These are phyloP conservation scores for Tetrahymena borealis DNA, from an alignment of 73 alveolate species.

Conservation along the genomic window DNA sequence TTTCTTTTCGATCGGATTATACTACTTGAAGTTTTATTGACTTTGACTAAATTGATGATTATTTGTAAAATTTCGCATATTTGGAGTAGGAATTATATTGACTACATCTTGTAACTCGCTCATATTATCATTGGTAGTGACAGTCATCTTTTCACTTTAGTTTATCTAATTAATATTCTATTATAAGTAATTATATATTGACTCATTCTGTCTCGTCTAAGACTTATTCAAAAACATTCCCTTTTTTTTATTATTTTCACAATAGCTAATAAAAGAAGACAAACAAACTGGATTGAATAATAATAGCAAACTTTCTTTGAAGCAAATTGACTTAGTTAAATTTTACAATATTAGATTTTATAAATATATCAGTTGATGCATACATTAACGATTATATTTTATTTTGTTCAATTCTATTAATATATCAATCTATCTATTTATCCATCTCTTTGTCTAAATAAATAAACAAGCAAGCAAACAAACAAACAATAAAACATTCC, in stretches of 20 bases:
- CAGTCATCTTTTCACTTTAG: neutral
- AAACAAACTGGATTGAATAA: too few relatives aligned
- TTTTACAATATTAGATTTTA: too few relatives aligned
- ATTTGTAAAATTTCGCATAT: neutral
- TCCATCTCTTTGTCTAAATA: neutral
- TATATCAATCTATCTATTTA: neutral
- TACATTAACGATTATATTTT: neutral
- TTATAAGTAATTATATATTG: neutral
- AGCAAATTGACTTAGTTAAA: too few relatives aligned
- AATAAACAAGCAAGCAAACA: too few relatives aligned
- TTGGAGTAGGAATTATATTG: neutral
- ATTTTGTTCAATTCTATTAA: neutral
- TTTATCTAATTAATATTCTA: neutral
- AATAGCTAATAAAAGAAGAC: too few relatives aligned
- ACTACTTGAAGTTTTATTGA: too few relatives aligned
- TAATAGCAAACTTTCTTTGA: neutral
- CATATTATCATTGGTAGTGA: neutral
- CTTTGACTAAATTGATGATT: too few relatives aligned
- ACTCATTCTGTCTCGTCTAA: neutral
- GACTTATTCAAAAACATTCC: neutral
- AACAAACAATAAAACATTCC: too few relatives aligned
- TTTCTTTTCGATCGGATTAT: too few relatives aligned
- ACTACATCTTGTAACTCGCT: neutral
- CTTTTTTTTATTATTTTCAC: too few relatives aligned
- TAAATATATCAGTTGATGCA: neutral